Conservation (phyloP, 257 asterid species). For the Coffea eugenioides region DNA sequence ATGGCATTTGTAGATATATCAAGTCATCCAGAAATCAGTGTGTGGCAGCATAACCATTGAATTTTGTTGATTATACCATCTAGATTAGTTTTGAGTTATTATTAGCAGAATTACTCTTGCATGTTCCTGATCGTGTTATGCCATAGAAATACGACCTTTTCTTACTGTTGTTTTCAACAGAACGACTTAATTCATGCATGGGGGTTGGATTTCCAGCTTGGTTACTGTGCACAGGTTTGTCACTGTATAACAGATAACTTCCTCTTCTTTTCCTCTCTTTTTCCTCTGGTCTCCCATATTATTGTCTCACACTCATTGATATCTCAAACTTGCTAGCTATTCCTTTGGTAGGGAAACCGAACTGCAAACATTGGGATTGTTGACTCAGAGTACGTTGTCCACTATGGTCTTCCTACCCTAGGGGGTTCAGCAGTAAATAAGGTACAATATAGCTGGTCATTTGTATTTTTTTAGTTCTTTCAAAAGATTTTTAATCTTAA, state of each 20-base stretch:
- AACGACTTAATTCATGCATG: constrained; percentile 68
- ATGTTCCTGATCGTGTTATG: neutral
- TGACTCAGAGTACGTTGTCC: constrained; percentile 69
- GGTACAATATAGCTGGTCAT: constrained; percentile 27
- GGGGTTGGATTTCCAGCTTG: constrained; percentile 78
- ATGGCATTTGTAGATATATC: neutral
- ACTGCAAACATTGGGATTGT: constrained; percentile 58
- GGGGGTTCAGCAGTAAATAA: constrained; percentile 51
- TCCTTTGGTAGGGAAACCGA: constrained; percentile 53
- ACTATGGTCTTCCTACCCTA: constrained; percentile 64
- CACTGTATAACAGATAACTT: neutral
- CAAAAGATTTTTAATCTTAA: neutral
- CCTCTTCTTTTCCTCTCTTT: neutral
- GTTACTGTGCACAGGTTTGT: constrained; percentile 71
- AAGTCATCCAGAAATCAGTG: neutral
- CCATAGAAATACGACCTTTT: neutral
- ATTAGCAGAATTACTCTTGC: no score
- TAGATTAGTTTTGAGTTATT: neutral
- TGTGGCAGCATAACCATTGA: neutral
- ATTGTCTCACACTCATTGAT: neutral
- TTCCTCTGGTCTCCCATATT: neutral
- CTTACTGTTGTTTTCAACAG: constrained; percentile 29
- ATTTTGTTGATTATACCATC: neutral
- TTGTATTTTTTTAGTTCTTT: neutral
- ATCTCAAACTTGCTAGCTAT: neutral